Evolutionary conservation across 192 early-diverging fungal species (phyloP).

Genomic region (Coemansia sp.): DNA sequence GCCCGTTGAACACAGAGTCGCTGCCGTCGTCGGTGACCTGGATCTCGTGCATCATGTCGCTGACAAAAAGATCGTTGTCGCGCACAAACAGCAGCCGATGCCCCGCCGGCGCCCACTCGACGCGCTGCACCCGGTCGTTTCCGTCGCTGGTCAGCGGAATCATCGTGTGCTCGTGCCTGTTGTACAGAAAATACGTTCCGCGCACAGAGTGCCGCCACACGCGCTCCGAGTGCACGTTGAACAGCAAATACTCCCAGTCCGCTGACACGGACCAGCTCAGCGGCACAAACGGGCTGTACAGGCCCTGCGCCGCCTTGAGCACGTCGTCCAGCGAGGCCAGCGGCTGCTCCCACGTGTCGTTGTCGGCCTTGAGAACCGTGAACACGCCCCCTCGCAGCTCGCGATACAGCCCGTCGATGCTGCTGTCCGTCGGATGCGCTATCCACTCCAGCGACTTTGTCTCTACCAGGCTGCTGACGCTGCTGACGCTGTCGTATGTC

Average conservation of each 20-base stretch:
- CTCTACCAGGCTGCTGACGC: slow-evolving; percentile 25
- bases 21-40: slow-evolving; percentile 86
- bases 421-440: slow-evolving; percentile 32
- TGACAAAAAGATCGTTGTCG: slow-evolving; percentile 85
- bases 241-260: slow-evolving; percentile 75
- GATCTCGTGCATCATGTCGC: slow-evolving; percentile 65
- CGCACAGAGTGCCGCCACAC: slow-evolving; percentile 85
- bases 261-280: slow-evolving; percentile 64
- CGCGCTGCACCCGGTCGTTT: slow-evolving; percentile 60
- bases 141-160: slow-evolving; percentile 56
- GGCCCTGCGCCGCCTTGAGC: slow-evolving; percentile 19
- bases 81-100: slow-evolving; percentile 81
- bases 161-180: slow-evolving; percentile 59
- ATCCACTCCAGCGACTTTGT: slow-evolving; percentile 47
- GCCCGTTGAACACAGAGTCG: slow-evolving; percentile 80
- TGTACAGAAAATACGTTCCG: slow-evolving; percentile 80
- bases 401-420: slow-evolving; percentile 47
- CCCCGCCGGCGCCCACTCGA: slow-evolving; percentile 76
- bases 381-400: slow-evolving; percentile 22
- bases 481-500: slow-evolving; percentile 39
- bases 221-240: slow-evolving; percentile 62
- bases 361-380: slow-evolving; percentile 31
- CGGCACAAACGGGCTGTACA: slow-evolving; percentile 48
- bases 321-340: slow-evolving; percentile 34
- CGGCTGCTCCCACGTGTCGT: slow-evolving; percentile 34